phyloP scores from a whole-genome alignment of 1,284 basidiomycete species.

The Pulveroboletus sp. region DNA sequence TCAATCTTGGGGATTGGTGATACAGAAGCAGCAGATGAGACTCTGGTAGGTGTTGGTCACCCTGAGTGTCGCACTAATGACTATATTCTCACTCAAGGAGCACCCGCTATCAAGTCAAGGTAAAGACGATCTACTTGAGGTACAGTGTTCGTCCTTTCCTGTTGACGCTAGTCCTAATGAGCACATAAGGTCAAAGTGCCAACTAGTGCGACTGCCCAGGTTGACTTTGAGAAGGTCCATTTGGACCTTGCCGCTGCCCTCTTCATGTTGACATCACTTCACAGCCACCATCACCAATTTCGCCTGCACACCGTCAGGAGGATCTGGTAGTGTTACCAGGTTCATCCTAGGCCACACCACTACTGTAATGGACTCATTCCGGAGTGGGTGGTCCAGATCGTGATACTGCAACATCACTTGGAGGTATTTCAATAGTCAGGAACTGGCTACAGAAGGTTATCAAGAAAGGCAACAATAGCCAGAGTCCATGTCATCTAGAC shows the following conservation, averaged over 20 bases:
- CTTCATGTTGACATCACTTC: neutral
- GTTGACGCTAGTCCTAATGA: neutral
- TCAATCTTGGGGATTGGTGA: too few relatives aligned
- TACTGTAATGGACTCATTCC: too few relatives aligned
- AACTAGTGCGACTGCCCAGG: neutral
- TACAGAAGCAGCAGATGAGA: neutral
- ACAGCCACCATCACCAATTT: neutral
- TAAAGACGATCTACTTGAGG: too few relatives aligned
- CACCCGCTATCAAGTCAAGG: neutral
- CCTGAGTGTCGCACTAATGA: neutral
- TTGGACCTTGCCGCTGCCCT: neutral
- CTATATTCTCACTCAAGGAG: neutral
- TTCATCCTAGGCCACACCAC: neutral
- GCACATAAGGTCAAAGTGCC: neutral
- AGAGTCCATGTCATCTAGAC: too few relatives aligned
- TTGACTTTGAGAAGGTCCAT: neutral
- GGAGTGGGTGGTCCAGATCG: too few relatives aligned
- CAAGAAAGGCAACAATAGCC: neutral
- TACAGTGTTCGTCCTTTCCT: too few relatives aligned
- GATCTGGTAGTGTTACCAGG: neutral
- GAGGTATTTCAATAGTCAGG: neutral
- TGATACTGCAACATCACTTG: neutral
- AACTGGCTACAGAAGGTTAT: neutral
- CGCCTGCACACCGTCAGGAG: neutral
- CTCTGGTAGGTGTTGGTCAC: neutral